Base-by-base conservation (phyloP, 163 green algal species). In the Chlorella variabilis region DNA sequence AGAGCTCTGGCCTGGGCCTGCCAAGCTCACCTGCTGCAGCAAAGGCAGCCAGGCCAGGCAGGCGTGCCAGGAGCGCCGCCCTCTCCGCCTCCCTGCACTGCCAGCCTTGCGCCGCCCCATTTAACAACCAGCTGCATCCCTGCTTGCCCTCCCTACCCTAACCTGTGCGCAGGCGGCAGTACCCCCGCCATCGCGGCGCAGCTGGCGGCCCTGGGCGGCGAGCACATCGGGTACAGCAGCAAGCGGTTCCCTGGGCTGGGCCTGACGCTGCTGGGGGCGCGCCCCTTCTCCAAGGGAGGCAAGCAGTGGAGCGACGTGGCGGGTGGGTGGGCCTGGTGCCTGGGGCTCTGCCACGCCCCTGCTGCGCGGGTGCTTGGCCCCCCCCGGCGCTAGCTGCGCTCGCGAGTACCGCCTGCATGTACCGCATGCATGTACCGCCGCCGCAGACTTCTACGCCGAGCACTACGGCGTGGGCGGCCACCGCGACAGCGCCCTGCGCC, bases 151-250 rank as follows among this genome's bases (percentile, higher is more conserved):
- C 59, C 59, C 27, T 23, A 38, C 59, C 11, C 33, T 49, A 48
- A 71, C 29, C 9, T 31, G 21, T 33, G 1, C 25, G 27, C 67
- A 54, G 67, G 68, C 38, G 68, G 65, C 79, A 65, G 33, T 48
- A 73, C 65, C 0, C 73, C 54, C 20, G 67, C 33, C 18, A 75
- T 88, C 25, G 61, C 39, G 21, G 48, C 42, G 33, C 89, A 93
- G 86, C 85, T 94, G 63, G 54, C 85, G 41, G 66, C 69, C 15
- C 80, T 94, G 39, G 85, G 90, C 0, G 56, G 45, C 20, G 58
- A 71, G 25, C 91, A 94, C 73, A 38, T 94, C 2, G 91, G 91
- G 1, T 93, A 85, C 48, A 39, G 45, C 45, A 34, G 39, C 45
- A 81, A 68, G 58, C 29, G 21, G 20, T 63, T 91, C 29, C 69